phyloP scores from a whole-genome alignment of 352 stramenopile species.

The Elongisporangium undulatum region DNA sequence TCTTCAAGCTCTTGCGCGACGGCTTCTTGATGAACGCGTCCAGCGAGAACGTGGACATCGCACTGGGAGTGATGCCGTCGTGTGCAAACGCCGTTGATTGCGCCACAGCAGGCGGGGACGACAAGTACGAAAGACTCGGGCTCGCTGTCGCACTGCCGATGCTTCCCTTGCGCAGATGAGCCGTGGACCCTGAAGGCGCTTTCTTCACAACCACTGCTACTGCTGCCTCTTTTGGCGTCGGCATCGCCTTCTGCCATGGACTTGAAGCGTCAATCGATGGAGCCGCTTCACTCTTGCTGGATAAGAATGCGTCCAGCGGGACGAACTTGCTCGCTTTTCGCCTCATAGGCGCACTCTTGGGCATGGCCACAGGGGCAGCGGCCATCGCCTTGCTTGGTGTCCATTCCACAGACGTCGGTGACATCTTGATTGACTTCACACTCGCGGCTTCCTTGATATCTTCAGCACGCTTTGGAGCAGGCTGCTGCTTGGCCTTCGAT shows the following conservation, averaged over 20 bases:
- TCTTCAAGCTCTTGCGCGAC: constrained; percentile 14
- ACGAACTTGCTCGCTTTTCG: constrained; percentile 55
- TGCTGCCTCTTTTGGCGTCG: neutral
- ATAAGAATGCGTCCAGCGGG: constrained; percentile 43
- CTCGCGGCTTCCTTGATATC: constrained; percentile 11
- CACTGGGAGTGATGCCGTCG: constrained; percentile 39
- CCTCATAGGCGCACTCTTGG: constrained; percentile 12
- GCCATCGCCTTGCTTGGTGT: neutral
- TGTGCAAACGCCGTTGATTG: constrained; percentile 18
- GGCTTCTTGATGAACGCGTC: constrained; percentile 63
- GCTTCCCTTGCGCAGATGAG: constrained; percentile 15
- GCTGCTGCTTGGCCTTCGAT: constrained; percentile 13
- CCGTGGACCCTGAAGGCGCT: neutral
- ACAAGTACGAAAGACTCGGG: constrained; percentile 19
- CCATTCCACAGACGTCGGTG: neutral
- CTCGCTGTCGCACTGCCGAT: constrained; percentile 24
- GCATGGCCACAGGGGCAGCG: neutral
- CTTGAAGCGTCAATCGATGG: constrained; percentile 7
- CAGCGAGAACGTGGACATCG: constrained; percentile 53
- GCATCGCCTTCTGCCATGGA: constrained; percentile 9
- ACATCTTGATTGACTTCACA: constrained; percentile 5
- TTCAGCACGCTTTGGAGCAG: neutral
- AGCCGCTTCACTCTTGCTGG: constrained; percentile 7
- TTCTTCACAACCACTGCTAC: neutral
- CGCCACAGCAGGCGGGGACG: constrained; percentile 8